phyloP scores from a whole-genome alignment of 2,329 filamentous ascomycete species.

The Diplodia scrobiculata region DNA sequence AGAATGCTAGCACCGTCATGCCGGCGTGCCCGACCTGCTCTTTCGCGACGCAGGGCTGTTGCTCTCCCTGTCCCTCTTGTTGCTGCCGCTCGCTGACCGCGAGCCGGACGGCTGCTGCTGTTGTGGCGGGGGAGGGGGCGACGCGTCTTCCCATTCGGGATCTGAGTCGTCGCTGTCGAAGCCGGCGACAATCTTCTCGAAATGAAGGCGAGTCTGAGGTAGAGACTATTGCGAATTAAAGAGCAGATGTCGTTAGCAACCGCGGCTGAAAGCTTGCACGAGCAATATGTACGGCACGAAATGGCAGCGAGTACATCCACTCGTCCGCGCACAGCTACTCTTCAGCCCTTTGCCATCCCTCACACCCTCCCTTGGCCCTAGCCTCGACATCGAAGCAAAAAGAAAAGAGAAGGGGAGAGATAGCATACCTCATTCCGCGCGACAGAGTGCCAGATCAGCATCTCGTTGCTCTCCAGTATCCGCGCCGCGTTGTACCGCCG shows the following conservation, averaged over 20 bases:
- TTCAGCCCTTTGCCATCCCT: background rate
- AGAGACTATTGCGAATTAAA: constrained; percentile 34
- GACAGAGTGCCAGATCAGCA: constrained; percentile 43
- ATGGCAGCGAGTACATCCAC: background rate
- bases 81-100: background rate
- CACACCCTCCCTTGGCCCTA: background rate
- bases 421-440: constrained; percentile 41
- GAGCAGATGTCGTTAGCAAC: background rate
- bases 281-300: background rate
- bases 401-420: constrained; percentile 3
- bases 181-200: constrained; percentile 40
- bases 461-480: constrained; percentile 42
- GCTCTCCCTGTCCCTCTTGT: constrained; percentile 19
- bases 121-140: constrained; percentile 12
- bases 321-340: background rate
- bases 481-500: constrained; percentile 38
- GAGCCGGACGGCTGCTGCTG: constrained; percentile 9
- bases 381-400: background rate
- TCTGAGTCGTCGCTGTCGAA: constrained; percentile 29
- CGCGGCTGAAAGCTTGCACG: background rate
- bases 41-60: constrained; percentile 9
- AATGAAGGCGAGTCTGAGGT: constrained; percentile 40
- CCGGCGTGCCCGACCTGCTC: constrained; percentile 12
- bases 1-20: background rate
- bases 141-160: constrained; percentile 28